These are phyloP conservation scores for Fusarium cyanostomum DNA, from an alignment of 2,329 filamentous ascomycete species.

Conservation along the genomic window DNA sequence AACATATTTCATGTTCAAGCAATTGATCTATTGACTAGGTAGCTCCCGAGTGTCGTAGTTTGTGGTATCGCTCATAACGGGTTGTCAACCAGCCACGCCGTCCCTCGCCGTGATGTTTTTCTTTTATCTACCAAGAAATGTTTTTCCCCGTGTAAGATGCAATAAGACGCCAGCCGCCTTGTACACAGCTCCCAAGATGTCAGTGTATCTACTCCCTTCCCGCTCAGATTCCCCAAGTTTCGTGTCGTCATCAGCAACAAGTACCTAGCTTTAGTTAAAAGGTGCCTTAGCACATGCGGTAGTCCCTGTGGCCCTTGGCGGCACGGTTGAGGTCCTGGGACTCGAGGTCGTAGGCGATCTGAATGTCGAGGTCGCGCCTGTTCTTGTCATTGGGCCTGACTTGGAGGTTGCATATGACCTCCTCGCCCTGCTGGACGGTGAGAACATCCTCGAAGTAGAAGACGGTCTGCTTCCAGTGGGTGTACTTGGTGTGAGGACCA, in stretches of 20 bases:
- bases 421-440: slow-evolving; percentile 88
- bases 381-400: slow-evolving; percentile 95
- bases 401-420: slow-evolving; percentile 75
- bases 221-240: slow-evolving; percentile 19
- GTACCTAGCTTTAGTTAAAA: slow-evolving; percentile 7
- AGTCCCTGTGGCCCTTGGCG: slow-evolving; percentile 76
- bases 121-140: slow-evolving; percentile 38
- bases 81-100: slow-evolving; percentile 39
- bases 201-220: slow-evolving; percentile 30
- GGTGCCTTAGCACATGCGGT: slow-evolving; percentile 74
- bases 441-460: slow-evolving; percentile 96
- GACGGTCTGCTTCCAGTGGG: slow-evolving; percentile 99
- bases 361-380: slow-evolving; percentile 92
- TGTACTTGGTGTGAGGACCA: slow-evolving; percentile 98
- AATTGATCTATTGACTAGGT: slow-evolving; percentile 43
- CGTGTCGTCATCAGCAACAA: slow-evolving; percentile 42
- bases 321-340: slow-evolving; percentile 77
- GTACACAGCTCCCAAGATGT: slow-evolving; percentile 33
- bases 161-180: slow-evolving; percentile 42
- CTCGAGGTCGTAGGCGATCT: slow-evolving; percentile 82
- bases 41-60: slow-evolving; percentile 42
- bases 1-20: slow-evolving; percentile 28
- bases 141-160: slow-evolving; percentile 36
- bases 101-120: slow-evolving; percentile 30
- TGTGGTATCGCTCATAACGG: slow-evolving; percentile 44